These are phyloP conservation scores for Ganoderma lucidum DNA, from an alignment of 1,284 basidiomycete genomes.

Conservation along the genomic window DNA sequence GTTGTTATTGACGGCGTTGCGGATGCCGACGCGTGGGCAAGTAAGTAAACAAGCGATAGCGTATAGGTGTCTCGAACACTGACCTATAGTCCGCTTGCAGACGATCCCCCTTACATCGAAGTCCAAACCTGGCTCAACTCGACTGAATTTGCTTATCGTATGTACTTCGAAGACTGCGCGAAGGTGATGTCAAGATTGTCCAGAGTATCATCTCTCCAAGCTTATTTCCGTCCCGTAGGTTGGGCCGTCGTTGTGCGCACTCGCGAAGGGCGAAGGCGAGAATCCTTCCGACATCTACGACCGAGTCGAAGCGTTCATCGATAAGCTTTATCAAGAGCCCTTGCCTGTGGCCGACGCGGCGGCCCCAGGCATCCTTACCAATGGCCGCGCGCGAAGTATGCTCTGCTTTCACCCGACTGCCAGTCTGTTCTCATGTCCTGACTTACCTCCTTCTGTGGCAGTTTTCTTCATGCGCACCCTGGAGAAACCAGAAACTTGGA, in stretches of 20 bases:
- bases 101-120: conserved; percentile 45
- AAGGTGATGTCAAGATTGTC: conserved; percentile 37
- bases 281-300: conserved; percentile 37
- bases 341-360: conserved; percentile 40
- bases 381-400: conserved; percentile 44
- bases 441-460: conserved; percentile 7
- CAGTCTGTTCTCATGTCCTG: not conserved
- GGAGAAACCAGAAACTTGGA: conserved; percentile 29
- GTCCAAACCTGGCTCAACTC: conserved; percentile 41
- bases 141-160: conserved; percentile 43
- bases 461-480: conserved; percentile 34
- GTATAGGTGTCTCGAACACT: not conserved
- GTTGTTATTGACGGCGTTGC: conserved; percentile 38
- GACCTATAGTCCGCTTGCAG: conserved; percentile 25
- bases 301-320: conserved; percentile 46
- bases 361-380: conserved; percentile 44
- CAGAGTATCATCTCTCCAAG: no score
- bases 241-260: conserved; percentile 41
- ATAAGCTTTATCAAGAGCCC: conserved; percentile 42
- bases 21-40: conserved; percentile 38
- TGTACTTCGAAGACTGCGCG: conserved; percentile 45
- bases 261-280: conserved; percentile 39
- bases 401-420: not conserved
- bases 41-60: conserved; percentile 31
- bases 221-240: conserved; percentile 25